Evolutionary conservation across 176 grass and related monocot species (phyloP).

Genomic region (Triticum monococcum): DNA sequence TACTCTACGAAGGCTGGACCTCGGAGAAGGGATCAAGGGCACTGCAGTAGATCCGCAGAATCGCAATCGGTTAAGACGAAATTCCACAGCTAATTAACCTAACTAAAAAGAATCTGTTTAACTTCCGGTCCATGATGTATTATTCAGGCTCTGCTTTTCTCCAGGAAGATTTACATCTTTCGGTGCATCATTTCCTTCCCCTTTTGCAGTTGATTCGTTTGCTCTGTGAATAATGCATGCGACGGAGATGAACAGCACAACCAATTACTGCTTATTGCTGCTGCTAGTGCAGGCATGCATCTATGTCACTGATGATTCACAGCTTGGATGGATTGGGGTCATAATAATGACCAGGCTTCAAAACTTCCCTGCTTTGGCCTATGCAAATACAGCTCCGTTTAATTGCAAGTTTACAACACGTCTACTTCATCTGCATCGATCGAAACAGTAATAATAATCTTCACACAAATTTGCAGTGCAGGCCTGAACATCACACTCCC

Average conservation of each 20-base stretch:
- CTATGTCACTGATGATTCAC: neutral
- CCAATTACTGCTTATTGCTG: neutral
- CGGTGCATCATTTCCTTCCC: neutral
- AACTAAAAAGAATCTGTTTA: neutral
- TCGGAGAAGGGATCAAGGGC: no score
- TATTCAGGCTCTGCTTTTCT: neutral
- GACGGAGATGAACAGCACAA: neutral
- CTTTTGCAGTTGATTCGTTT: neutral
- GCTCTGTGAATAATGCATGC: neutral
- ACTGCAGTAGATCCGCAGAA: neutral
- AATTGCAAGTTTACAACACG: neutral
- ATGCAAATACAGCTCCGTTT: neutral
- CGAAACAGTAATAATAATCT: neutral
- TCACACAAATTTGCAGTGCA: neutral
- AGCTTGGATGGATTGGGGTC: neutral
- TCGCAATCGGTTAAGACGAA: neutral
- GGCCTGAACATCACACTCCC: neutral
- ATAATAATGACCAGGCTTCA: neutral
- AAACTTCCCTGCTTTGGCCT: neutral
- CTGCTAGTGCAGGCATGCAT: no score
- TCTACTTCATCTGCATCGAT: neutral
- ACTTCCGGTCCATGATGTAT: no score
- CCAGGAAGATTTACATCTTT: neutral
- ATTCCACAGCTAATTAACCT: neutral
- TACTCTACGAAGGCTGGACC: no score